Evolutionary conservation across 768 basidiomycete species (phyloP).

Genomic region (Lentinula lateritia): DNA sequence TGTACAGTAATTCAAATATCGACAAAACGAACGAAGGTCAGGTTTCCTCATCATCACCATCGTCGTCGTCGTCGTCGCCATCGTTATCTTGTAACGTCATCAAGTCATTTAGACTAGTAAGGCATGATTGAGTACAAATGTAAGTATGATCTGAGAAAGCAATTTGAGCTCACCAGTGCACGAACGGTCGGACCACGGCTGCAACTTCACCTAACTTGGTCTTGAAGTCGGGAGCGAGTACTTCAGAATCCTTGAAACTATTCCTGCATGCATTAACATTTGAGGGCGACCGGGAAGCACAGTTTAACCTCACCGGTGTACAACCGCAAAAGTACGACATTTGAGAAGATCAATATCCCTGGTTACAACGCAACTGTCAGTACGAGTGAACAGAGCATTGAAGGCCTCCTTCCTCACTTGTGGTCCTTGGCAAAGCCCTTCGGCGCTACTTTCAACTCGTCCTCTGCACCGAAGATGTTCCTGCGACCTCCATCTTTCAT

Average conservation of each 20-base stretch:
- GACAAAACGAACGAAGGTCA: neutral
- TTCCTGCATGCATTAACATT: slow-evolving; percentile 16
- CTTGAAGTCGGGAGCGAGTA: slow-evolving; percentile 60
- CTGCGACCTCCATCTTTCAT: slow-evolving; percentile 55
- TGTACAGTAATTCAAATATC: neutral
- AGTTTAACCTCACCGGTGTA: slow-evolving; percentile 40
- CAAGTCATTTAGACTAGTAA: slow-evolving; percentile 43
- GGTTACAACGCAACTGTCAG: neutral
- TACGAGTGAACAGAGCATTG: neutral
- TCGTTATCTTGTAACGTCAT: slow-evolving; percentile 32
- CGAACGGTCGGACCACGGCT: slow-evolving; percentile 62
- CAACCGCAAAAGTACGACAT: slow-evolving; percentile 72
- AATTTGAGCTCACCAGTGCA: slow-evolving; percentile 56
- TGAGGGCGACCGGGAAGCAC: slow-evolving; percentile 6
- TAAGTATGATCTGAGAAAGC: neutral
- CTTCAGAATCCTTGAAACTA: slow-evolving; percentile 75
- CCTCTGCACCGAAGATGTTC: slow-evolving; percentile 84
- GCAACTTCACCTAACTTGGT: slow-evolving; percentile 52
- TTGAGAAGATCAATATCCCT: slow-evolving; percentile 92
- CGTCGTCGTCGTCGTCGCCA: neutral
- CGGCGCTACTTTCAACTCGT: slow-evolving; percentile 86
- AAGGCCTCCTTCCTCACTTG: slow-evolving; percentile 34
- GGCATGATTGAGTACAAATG: neutral
- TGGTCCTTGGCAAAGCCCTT: slow-evolving; percentile 87
- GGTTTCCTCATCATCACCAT: slow-evolving; percentile 7